Conservation (phyloP, 139 green algal genomes). For the Trebouxia sp. region DNA sequence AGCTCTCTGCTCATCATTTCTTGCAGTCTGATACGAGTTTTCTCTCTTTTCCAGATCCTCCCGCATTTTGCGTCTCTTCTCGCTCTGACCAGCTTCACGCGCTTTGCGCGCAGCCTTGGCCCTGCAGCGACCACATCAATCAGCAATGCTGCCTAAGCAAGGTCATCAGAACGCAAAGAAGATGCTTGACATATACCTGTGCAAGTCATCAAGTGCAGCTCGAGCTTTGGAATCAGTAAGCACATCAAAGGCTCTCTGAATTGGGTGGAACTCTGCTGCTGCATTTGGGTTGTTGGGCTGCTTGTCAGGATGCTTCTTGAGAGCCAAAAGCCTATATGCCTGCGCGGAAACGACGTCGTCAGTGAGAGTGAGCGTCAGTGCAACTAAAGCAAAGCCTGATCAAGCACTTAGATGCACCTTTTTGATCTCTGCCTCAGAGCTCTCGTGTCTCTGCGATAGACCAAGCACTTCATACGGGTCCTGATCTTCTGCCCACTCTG, state of each 20-base stretch:
- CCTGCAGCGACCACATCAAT: constrained; percentile 39
- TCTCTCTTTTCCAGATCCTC: constrained; percentile 76
- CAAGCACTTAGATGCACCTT: constrained; percentile 49
- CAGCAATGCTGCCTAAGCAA: not conserved
- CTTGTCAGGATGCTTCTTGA: constrained; percentile 86
- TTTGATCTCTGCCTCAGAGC: constrained; percentile 66
- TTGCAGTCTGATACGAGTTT: constrained; percentile 29
- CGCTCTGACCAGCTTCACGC: constrained; percentile 47
- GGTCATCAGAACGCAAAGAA: no score
- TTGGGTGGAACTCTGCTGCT: constrained; percentile 74
- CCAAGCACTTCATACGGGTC: constrained; percentile 68
- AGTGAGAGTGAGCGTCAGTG: not conserved
- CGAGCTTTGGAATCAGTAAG: constrained; percentile 70
- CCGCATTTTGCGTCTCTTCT: constrained; percentile 80
- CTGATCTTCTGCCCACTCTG: constrained; percentile 34
- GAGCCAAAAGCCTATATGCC: constrained; percentile 64
- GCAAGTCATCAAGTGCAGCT: constrained; percentile 68
- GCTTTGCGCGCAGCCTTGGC: constrained; percentile 48
- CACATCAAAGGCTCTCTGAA: constrained; percentile 87
- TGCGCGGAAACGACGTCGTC: no score
- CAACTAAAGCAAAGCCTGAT: not conserved
- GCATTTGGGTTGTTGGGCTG: constrained; percentile 62
- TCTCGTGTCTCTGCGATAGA: constrained; percentile 48
- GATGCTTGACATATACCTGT: constrained; percentile 58
- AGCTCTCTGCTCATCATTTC: constrained; percentile 54